Evolutionary conservation across 768 basidiomycete species (phyloP).

Genomic region (Boletus subcaerulescens): DNA sequence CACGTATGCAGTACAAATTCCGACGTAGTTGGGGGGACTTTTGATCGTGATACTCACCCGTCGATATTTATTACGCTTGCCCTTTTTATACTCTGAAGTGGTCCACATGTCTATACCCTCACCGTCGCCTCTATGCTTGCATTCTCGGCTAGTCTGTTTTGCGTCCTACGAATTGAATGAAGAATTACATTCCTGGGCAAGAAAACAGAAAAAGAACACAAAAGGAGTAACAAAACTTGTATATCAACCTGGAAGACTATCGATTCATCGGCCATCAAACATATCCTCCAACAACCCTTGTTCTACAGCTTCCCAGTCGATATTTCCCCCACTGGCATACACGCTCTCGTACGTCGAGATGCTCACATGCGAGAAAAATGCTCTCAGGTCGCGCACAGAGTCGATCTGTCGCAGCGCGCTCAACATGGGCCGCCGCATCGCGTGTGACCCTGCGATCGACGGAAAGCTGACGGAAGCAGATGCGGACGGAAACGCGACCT

Average conservation of each 20-base stretch:
- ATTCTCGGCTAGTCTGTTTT: background rate
- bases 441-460: constrained; percentile 37
- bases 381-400: constrained; percentile 80
- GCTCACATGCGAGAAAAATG: constrained; percentile 90
- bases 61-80: constrained; percentile 8
- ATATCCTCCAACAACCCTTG: constrained; percentile 78
- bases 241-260: background rate
- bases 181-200: constrained; percentile 4
- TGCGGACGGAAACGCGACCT: constrained; percentile 20
- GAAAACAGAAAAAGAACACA: constrained; percentile 1
- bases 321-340: constrained; percentile 73
- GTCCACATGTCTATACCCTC: constrained; percentile 28
- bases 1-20: constrained; percentile 85
- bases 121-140: constrained; percentile 3
- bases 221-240: background rate
- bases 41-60: constrained; percentile 33
- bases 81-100: constrained; percentile 8
- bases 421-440: constrained; percentile 74
- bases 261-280: constrained; percentile 66
- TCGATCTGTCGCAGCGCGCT: constrained; percentile 67
- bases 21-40: constrained; percentile 86
- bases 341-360: constrained; percentile 87
- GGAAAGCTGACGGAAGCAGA: constrained; percentile 22
- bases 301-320: constrained; percentile 93
- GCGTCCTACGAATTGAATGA: background rate